Evolutionary conservation across 495 filamentous ascomycete species (phyloP), one percentile per base, ranked within the genome.

Genomic region (Hypoxylon fragiforme): DNA sequence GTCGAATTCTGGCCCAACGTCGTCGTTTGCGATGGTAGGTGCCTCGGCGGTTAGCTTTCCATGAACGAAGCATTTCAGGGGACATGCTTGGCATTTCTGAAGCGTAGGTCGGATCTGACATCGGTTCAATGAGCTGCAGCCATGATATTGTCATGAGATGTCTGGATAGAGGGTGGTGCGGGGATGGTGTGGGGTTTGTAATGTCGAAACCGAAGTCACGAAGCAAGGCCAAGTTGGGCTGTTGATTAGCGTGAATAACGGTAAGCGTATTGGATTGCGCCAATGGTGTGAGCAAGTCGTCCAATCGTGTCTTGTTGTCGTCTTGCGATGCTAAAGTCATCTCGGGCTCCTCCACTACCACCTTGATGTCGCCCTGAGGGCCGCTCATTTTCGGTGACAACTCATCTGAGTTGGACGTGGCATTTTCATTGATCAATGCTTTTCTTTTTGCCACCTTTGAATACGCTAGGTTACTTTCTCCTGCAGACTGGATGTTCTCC

Each of bases 111-210:
- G 77, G 77, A 69, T 97, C 94, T 0, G 77, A 64, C 20, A 78
- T 67, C 0, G 94, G 94, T 32, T 86, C 77, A 14, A 95, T 70
- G 13, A 98, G 79, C 71, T 96, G 91, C 1, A 98, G 79, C 91
- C 91, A 97, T 34, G 88, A 90, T 31, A 96, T 73, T 0, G 84
- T 82, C 65, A 90, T 87, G 18, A 98, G 84, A 66, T 92, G 87
- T 13, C 79, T 84, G 70, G 84, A 77, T 3, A 98, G 81, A 0
- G 94, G 94, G 62, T 98, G 95, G 3, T 69, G 48, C 4, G 66
- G 32, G 3, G 72, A 62, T 44, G 84, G 77, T 36, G 79, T 73
- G 2, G 90, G 87, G 38, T 78, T 79, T 49, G 82, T 83, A 38
- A 75, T 70, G 62, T 95, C 89, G 69, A 85, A 97, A 57, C 77